A percentile compares a stretch with the other conserved stretches of the same genome.
These are phyloP conservation scores for Rachicladosporium sp. DNA, from an alignment of 2,329 filamentous ascomycete species.

Conservation along the genomic window DNA sequence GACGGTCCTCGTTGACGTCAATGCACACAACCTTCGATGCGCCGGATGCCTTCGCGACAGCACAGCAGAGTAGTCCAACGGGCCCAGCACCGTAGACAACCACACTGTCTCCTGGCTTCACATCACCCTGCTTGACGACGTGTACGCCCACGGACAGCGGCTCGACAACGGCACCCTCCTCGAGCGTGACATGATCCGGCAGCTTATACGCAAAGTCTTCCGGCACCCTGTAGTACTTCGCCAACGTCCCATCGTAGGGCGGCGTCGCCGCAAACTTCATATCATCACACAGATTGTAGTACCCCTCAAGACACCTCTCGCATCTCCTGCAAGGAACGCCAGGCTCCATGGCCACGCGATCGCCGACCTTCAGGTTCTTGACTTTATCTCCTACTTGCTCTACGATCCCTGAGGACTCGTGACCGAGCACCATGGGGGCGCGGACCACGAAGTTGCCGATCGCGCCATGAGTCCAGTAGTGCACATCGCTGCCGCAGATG, in stretches of 20 bases:
- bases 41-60: constrained; percentile 46
- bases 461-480: constrained; percentile 32
- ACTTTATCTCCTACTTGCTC: constrained; percentile 14
- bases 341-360: constrained; percentile 20
- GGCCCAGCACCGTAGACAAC: constrained; percentile 49
- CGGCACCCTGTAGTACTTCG: constrained; percentile 35
- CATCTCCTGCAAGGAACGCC: constrained; percentile 14
- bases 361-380: constrained; percentile 14
- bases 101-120: constrained; percentile 19
- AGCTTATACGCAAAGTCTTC: constrained; percentile 37
- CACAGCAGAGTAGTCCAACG: constrained; percentile 47
- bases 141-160: constrained; percentile 40
- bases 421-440: constrained; percentile 18
- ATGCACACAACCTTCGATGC: constrained; percentile 35
- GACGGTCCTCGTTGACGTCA: constrained; percentile 37
- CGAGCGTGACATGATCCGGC: constrained; percentile 31
- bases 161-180: constrained; percentile 42
- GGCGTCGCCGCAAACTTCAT: constrained; percentile 14
- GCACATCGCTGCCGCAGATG: constrained; percentile 17
- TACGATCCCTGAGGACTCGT: constrained; percentile 19
- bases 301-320: constrained; percentile 10
- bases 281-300: constrained; percentile 12
- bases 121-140: constrained; percentile 17
- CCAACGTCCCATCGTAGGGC: constrained; percentile 29
- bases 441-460: constrained; percentile 30